These are phyloP conservation scores for Tetracentron sinense DNA, from an alignment of 164 flowering plant species.

Conservation along the genomic window DNA sequence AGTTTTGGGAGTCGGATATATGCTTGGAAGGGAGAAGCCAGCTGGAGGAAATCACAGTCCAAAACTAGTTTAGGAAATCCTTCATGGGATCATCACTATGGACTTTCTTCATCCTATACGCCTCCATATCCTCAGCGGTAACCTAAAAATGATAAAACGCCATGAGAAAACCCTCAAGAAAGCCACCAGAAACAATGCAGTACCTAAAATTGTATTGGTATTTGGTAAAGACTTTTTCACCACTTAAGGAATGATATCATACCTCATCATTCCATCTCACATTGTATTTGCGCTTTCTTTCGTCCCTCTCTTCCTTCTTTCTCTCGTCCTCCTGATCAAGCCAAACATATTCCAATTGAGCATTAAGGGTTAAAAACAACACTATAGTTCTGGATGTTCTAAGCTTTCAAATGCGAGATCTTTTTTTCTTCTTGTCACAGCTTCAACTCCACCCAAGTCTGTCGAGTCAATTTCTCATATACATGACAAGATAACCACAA, in stretches of 20 bases:
- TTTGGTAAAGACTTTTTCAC: too few relatives aligned
- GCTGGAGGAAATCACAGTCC: neutral
- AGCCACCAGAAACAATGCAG: too few relatives aligned
- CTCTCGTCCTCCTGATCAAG: conserved; percentile 73
- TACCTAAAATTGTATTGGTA: too few relatives aligned
- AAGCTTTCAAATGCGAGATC: too few relatives aligned
- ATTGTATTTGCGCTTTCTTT: conserved; percentile 82
- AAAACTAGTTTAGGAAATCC: conserved; percentile 52
- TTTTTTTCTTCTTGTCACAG: too few relatives aligned
- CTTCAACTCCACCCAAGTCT: too few relatives aligned
- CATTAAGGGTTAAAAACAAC: too few relatives aligned
- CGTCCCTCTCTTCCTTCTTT: conserved; percentile 74
- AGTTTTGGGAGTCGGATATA: too few relatives aligned
- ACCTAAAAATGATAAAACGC: conserved; percentile 36
- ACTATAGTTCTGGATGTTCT: too few relatives aligned
- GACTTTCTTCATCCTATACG: conserved; percentile 62
- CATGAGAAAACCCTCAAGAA: neutral
- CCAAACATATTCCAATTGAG: neutral
- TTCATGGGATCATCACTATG: conserved; percentile 85
- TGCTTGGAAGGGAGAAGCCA: too few relatives aligned
- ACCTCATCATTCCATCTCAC: conserved; percentile 82
- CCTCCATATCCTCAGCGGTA: conserved; percentile 79
- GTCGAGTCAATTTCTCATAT: too few relatives aligned
- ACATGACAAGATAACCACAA: neutral
- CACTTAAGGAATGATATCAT: conserved; percentile 1